Evolutionary conservation across 169 alveolate genomes (phyloP), one percentile per base, ranked within the genome.

Genomic region (Cryptosporidium felis): DNA sequence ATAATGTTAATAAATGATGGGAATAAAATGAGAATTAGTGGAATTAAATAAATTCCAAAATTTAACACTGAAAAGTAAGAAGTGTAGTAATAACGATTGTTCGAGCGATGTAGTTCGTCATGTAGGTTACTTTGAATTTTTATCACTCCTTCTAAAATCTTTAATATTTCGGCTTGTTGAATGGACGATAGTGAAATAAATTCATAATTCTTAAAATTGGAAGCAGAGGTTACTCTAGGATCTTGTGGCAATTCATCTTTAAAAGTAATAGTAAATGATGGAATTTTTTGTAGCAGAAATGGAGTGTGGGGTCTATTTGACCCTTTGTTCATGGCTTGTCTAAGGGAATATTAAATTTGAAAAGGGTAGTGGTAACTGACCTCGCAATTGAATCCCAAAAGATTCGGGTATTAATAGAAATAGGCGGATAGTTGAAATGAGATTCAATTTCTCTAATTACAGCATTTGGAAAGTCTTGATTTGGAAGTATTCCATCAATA

Each of bases 121-220:
- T 74, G 85, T 9, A 74, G 58, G 61, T 74, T 74, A 74, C 85
- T 74, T 56, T 51, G 63, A 51, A 74, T 74, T 21, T 56, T 74
- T n/a, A 53, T 44, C 23, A 74, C 40, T 1, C 85, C 85, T 18
- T 74, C 85, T 32, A 74, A 36, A 56, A 56, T 18, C 41, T 47
- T 74, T 23, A 40, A 36, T 21, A 74, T 36, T 0, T 74, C 85
- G 36, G 18, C 21, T 34, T 36, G 18, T 38, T 42, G 67, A n/a
- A 74, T 74, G 36, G 67, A 56, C 51, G 26, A 38, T 36, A 36
- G 32, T 10, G 85, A 53, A 8, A 74, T 49, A 49, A 74, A 74
- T 23, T 66, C 85, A 38, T 53, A 16, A 12, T 53, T 56, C 0
- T 23, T 63, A 40, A 18, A 45, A 9, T n/a, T n/a, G n/a, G n/a